These are phyloP conservation scores for Flammula alnicola DNA, from an alignment of 1,284 basidiomycete genomes.

Conservation along the genomic window DNA sequence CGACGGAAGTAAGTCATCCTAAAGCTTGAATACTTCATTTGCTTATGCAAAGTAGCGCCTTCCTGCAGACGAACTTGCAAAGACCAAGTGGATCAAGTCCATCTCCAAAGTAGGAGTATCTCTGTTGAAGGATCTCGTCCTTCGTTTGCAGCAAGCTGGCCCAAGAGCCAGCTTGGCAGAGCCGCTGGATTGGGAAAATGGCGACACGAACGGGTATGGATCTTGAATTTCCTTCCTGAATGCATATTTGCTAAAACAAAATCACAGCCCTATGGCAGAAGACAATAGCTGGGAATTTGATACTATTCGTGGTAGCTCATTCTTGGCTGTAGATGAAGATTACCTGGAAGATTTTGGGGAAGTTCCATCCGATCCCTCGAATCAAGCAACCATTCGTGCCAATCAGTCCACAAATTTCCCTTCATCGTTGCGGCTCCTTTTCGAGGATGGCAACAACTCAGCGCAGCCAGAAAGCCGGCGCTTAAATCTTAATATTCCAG, in stretches of 20 bases:
- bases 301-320: conserved; percentile 57
- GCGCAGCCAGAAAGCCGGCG: conserved; percentile 38
- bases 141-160: conserved; percentile 79
- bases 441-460: conserved; percentile 54
- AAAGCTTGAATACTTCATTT: not conserved
- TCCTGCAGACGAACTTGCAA: conserved; percentile 87
- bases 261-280: conserved; percentile 39
- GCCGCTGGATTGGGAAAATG: conserved; percentile 72
- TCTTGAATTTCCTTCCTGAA: no score
- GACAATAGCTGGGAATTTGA: conserved; percentile 78
- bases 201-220: conserved; percentile 61
- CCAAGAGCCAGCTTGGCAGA: conserved; percentile 81
- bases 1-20: conserved; percentile 65
- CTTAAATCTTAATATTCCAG: conserved; percentile 10
- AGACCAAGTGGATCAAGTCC: conserved; percentile 93
- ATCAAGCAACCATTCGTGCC: conserved; percentile 52
- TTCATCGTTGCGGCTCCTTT: conserved; percentile 69
- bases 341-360: conserved; percentile 25
- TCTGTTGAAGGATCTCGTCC: conserved; percentile 84
- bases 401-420: conserved; percentile 56
- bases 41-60: conserved; percentile 61
- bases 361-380: conserved; percentile 22
- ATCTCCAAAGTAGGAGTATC: conserved; percentile 72
- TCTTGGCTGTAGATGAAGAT: conserved; percentile 30
- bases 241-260: no score